Conservation (phyloP, 495 filamentous ascomycete genomes). For the Penicillium maclennaniae region DNA sequence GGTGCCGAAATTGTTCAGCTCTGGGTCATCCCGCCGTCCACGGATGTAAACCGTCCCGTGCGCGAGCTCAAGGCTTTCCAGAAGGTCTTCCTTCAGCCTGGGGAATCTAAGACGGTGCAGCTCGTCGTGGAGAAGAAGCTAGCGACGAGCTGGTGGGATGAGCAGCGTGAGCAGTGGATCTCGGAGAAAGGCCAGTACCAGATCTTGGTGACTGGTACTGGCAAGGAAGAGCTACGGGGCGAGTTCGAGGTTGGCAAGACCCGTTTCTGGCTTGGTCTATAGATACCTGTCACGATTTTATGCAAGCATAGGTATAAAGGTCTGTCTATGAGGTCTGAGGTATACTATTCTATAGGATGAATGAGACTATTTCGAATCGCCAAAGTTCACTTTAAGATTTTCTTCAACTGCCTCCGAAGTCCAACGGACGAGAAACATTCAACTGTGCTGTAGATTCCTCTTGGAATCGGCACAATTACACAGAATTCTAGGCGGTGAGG, state of each 20-base stretch:
- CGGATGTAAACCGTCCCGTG: slow-evolving; percentile 59
- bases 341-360: too few species aligned
- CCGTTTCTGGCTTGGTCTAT: slow-evolving; percentile 53
- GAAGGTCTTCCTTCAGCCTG: slow-evolving; percentile 67
- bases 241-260: slow-evolving; percentile 53
- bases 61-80: slow-evolving; percentile 78
- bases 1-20: slow-evolving; percentile 79
- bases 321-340: too few species aligned
- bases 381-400: too few species aligned
- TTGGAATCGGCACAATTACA: too few species aligned
- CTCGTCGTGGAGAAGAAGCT: slow-evolving; percentile 67
- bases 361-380: too few species aligned
- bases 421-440: too few species aligned
- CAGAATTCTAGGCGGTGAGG: too few species aligned
- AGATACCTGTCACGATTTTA: slow-evolving; percentile 1
- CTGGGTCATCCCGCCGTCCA: slow-evolving; percentile 59
- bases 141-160: slow-evolving; percentile 79
- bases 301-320: background rate
- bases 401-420: too few species aligned
- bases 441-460: too few species aligned
- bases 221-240: slow-evolving; percentile 37
- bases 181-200: slow-evolving; percentile 72
- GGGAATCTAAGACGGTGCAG: slow-evolving; percentile 64
- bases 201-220: slow-evolving; percentile 59
- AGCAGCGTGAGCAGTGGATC: slow-evolving; percentile 64